phyloP scores from a whole-genome alignment of 164 flowering plant genomes.

The Echeveria elegans region DNA sequence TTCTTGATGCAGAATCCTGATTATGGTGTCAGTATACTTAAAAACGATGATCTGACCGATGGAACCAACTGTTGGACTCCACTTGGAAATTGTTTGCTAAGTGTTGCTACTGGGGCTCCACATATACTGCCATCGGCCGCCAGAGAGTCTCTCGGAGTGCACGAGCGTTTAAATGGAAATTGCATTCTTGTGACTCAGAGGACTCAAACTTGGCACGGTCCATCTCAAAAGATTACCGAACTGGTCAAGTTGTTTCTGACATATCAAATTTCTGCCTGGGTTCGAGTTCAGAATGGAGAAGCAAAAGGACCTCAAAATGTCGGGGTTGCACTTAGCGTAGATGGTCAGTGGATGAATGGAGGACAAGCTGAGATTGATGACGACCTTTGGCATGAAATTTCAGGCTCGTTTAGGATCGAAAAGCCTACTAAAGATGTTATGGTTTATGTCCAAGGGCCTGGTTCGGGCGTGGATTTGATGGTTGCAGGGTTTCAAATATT shows the following conservation, averaged over 20 bases:
- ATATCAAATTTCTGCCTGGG: conserved; percentile 97
- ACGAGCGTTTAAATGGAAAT: conserved; percentile 67
- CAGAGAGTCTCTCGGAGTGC: conserved; percentile 65
- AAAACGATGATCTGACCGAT: conserved; percentile 57
- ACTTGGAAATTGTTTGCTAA: conserved; percentile 73
- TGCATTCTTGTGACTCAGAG: conserved; percentile 77
- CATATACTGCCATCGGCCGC: conserved; percentile 84
- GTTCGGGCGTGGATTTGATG: conserved; percentile 84
- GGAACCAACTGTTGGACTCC: conserved; percentile 78
- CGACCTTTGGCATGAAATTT: conserved; percentile 86
- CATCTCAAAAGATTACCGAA: conserved; percentile 90
- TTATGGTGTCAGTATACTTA: conserved; percentile 65
- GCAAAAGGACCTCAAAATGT: conserved; percentile 63
- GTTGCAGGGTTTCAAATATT: conserved; percentile 86
- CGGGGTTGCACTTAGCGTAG: conserved; percentile 82
- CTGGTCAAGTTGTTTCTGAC: conserved; percentile 68
- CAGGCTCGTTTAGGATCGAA: conserved; percentile 89
- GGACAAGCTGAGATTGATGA: conserved; percentile 71
- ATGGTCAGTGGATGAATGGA: conserved; percentile 85
- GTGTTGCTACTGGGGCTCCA: conserved; percentile 65
- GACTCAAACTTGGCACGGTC: conserved; percentile 93
- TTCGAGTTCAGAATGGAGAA: conserved; percentile 47
- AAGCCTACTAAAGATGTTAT: conserved; percentile 59
- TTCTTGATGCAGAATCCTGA: conserved; percentile 38
- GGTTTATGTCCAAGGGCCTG: conserved; percentile 92